Conservation (phyloP, 148 eudicot genomes). For the Simmondsia chinensis region DNA sequence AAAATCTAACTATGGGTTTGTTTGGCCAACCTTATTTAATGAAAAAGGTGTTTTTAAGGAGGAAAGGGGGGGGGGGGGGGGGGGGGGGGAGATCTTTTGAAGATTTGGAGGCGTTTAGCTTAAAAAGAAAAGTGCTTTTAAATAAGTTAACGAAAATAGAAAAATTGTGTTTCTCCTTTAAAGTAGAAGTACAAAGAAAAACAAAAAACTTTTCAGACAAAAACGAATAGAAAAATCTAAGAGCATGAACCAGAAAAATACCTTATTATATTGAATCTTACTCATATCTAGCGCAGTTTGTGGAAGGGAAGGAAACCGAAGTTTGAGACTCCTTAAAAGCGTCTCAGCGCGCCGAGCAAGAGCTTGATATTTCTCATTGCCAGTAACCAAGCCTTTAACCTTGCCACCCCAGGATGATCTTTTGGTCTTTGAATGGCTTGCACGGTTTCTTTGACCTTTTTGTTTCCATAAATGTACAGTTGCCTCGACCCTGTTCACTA, state of each 20-base stretch:
- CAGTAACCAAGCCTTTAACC: conserved; percentile 67
- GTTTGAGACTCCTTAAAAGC: conserved; percentile 53
- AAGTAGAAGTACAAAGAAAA: too few species aligned
- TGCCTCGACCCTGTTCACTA: conserved; percentile 88
- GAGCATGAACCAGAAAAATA: conserved; percentile 8
- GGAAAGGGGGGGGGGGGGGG: too few species aligned
- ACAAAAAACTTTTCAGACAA: too few species aligned
- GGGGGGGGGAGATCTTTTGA: too few species aligned
- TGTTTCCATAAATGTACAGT: conserved; percentile 81
- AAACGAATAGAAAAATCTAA: background rate
- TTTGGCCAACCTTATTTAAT: too few species aligned
- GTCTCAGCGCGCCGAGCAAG: conserved; percentile 75
- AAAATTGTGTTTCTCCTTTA: too few species aligned
- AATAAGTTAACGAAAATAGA: too few species aligned
- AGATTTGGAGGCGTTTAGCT: too few species aligned
- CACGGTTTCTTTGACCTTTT: conserved; percentile 46
- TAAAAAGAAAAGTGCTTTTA: too few species aligned
- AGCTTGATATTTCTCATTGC: conserved; percentile 53
- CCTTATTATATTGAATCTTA: conserved; percentile 96
- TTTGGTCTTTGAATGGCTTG: conserved; percentile 34
- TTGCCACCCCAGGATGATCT: conserved; percentile 74
- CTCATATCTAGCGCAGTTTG: conserved; percentile 90
- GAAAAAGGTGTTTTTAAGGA: too few species aligned
- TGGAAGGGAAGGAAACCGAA: conserved; percentile 82
- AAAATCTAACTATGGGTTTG: too few species aligned